These are phyloP conservation scores for Erigeron canadensis DNA, from an alignment of 129 eudicot genomes.

Conservation along the genomic window DNA sequence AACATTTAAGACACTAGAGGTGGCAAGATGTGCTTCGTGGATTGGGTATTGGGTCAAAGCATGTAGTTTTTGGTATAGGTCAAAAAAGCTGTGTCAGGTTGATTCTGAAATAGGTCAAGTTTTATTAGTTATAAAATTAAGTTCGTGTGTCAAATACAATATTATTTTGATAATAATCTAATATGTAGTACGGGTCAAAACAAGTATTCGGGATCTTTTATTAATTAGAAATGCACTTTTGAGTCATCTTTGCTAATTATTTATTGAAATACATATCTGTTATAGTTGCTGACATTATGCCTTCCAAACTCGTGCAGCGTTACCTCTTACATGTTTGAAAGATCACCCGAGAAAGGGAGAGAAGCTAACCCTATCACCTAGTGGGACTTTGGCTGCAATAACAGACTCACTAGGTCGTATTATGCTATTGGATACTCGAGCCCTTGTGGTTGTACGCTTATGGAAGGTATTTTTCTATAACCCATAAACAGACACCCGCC, in stretches of 20 bases:
- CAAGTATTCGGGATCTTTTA: too few species aligned
- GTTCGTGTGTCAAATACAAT: too few species aligned
- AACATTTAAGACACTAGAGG: too few species aligned
- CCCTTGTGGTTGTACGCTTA: constrained; percentile 93
- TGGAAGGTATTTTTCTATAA: constrained; percentile 71
- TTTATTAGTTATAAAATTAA: too few species aligned
- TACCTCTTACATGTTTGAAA: constrained; percentile 83
- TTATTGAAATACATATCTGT: background rate
- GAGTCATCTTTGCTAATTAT: background rate
- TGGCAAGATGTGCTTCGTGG: too few species aligned
- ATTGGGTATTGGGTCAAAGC: too few species aligned
- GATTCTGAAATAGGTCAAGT: too few species aligned
- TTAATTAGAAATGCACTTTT: too few species aligned
- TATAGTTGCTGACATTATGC: constrained; percentile 6
- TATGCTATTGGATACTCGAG: constrained; percentile 88
- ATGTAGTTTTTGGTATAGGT: too few species aligned
- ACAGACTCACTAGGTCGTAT: constrained; percentile 97
- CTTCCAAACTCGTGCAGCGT: constrained; percentile 45
- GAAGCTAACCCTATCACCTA: constrained; percentile 91
- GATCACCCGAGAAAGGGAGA: constrained; percentile 97
- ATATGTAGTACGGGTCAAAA: too few species aligned
- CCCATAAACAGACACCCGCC: background rate
- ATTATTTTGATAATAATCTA: too few species aligned
- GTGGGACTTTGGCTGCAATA: constrained; percentile 98
- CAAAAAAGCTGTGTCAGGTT: too few species aligned